Base-by-base conservation (phyloP, 495 filamentous ascomycete genomes). In the Pseudevernia furfuracea region DNA sequence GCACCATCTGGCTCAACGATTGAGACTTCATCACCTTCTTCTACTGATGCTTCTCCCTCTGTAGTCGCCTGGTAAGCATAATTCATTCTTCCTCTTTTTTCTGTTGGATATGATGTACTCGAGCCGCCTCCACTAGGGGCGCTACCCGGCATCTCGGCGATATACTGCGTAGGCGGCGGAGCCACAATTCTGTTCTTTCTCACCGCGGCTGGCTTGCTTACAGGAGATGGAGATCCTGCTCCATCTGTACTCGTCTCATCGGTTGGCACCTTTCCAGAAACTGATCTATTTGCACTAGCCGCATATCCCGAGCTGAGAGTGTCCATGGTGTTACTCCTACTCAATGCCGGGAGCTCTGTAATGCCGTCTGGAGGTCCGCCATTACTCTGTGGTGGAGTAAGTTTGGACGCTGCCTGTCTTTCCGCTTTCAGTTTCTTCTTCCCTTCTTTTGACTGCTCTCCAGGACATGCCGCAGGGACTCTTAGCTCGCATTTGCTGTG, bases 401-500 rank as follows among this genome's bases (percentile, higher is more conserved):
- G 72, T 69, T 87, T 87, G n/a, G 91, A 88, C 15, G 89, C 81
- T 67, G 87, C 85, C 75, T 97, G 92, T 58, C 88, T 83, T 70
- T 89, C 86, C 32, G 77, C 82, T 74, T 97, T 97, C 58, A 94
- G 77, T 69, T 89, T 93, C 79, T 96, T 97, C 79, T 87, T 90
- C 63, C 95, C 91, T 61, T 97, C 95, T 75, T 97, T 97, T 43
- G 81, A 84, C 71, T 90, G 86, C 74, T 97, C 94, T 44, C 94
- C 94, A 0, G 94, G 94, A 70, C 94, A 99, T 69, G 93, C 89
- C 6, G 94, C 90, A 0, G 94, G 92, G 2, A 97, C 95, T 73
- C 97, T 99, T 87, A 99, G 90, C 76, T 99, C 90, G 74, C 94
- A 99, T 76, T 99, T 97, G 79, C 85, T 93, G 77, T 99, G 94